phyloP scores from a whole-genome alignment of 768 basidiomycete species.

The Psilocybe subaeruginosa region DNA sequence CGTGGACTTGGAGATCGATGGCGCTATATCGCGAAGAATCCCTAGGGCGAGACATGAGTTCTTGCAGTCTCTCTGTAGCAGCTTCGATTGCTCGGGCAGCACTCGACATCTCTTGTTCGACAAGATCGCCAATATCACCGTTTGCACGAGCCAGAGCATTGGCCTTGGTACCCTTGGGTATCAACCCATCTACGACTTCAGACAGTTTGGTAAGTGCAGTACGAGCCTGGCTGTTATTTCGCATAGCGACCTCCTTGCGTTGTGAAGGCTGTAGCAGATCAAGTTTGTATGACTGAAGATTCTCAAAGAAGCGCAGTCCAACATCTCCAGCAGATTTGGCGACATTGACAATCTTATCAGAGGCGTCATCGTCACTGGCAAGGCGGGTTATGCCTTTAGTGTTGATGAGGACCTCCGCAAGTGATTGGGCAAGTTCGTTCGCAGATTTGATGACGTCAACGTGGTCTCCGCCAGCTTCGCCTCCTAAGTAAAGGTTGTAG shows the following conservation, averaged over 20 bases:
- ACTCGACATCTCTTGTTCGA: conserved; percentile 94
- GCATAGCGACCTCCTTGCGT: conserved; percentile 85
- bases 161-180: conserved; percentile 81
- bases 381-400: conserved; percentile 96
- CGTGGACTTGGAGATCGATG: conserved; percentile 95
- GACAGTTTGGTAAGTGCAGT: conserved; percentile 82
- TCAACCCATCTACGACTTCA: conserved; percentile 81
- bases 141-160: conserved; percentile 74
- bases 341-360: conserved; percentile 84
- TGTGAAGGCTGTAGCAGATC: conserved; percentile 75
- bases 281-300: conserved; percentile 94
- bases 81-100: conserved; percentile 93
- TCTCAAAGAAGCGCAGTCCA: conserved; percentile 91
- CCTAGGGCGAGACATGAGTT: conserved; percentile 89
- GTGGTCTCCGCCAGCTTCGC: conserved; percentile 89
- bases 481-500: conserved; percentile 88
- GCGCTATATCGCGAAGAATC: conserved; percentile 88
- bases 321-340: conserved; percentile 89
- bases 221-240: conserved; percentile 88
- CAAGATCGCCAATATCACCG: conserved; percentile 94
- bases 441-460: conserved; percentile 98
- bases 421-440: conserved; percentile 93
- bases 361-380: conserved; percentile 87
- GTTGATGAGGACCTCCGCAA: conserved; percentile 90
- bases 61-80: conserved; percentile 88